Evolutionary conservation across 371 early-diverging fungal species (phyloP).

Genomic region (Lichtheimia corymbifera): DNA sequence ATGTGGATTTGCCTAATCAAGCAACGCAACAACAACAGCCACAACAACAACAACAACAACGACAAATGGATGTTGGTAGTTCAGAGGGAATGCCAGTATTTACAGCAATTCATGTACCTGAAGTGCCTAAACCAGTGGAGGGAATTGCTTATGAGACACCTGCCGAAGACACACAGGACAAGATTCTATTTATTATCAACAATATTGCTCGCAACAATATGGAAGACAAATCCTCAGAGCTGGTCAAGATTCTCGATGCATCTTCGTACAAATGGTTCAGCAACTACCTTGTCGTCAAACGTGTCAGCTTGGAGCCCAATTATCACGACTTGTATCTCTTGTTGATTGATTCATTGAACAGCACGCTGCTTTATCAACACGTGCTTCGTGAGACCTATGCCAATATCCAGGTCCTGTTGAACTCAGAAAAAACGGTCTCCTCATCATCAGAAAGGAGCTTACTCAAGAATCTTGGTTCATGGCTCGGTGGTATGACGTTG

Average conservation of each 20-base stretch:
- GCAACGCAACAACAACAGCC: slow-evolving; percentile 6
- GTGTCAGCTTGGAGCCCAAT: slow-evolving; percentile 94
- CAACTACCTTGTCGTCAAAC: slow-evolving; percentile 89
- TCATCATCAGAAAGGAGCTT: slow-evolving; percentile 87
- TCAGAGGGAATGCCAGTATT: slow-evolving; percentile 31
- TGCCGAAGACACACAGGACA: slow-evolving; percentile 79
- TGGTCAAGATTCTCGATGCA: slow-evolving; percentile 70
- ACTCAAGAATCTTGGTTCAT: slow-evolving; percentile 93
- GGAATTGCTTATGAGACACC: slow-evolving; percentile 60
- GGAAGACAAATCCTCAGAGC: slow-evolving; percentile 78
- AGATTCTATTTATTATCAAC: slow-evolving; percentile 95
- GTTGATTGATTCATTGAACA: slow-evolving; percentile 73
- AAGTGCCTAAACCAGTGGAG: slow-evolving; percentile 23
- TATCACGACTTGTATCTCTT: slow-evolving; percentile 86
- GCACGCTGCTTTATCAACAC: slow-evolving; percentile 61
- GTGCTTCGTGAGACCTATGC: slow-evolving; percentile 88
- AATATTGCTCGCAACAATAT: slow-evolving; percentile 91
- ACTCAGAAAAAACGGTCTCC: slow-evolving; percentile 90
- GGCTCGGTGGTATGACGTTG: slow-evolving; percentile 96
- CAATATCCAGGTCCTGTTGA: slow-evolving; percentile 84
- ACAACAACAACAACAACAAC: not conserved
- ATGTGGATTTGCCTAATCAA: slow-evolving; percentile 1
- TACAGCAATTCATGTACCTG: slow-evolving; percentile 54
- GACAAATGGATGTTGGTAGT: not conserved
- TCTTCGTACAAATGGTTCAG: slow-evolving; percentile 87